A percentile compares a stretch with the other conserved stretches of the same genome.
phyloP scores from a whole-genome alignment of 2,329 filamentous ascomycete species.

The Nemania sp. region DNA sequence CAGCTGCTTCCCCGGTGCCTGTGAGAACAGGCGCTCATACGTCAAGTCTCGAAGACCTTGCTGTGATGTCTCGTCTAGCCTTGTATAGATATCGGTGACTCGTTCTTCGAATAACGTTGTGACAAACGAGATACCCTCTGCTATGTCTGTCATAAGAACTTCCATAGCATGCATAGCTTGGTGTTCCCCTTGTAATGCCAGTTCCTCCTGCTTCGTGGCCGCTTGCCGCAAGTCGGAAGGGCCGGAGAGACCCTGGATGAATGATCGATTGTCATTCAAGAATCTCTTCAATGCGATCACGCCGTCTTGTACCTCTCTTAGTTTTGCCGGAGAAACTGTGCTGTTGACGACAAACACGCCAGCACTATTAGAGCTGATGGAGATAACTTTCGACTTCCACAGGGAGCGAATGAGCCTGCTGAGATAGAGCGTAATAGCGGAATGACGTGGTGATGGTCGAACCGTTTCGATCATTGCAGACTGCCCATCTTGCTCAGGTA shows the following conservation, averaged over 20 bases:
- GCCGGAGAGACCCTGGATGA: conserved; percentile 93
- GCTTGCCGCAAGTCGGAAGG: conserved; percentile 81
- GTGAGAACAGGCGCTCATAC: conserved; percentile 86
- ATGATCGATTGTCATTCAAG: conserved; percentile 81
- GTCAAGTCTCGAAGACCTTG: conserved; percentile 76
- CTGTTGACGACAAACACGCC: conserved; percentile 68
- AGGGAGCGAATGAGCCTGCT: conserved; percentile 84
- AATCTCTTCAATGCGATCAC: conserved; percentile 80
- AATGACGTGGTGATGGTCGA: conserved; percentile 83
- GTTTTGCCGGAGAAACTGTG: conserved; percentile 67
- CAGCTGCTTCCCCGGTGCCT: conserved; percentile 77
- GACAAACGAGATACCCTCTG: conserved; percentile 96
- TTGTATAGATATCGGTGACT: conserved; percentile 81
- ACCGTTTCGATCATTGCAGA: conserved; percentile 79
- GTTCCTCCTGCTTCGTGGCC: conserved; percentile 83
- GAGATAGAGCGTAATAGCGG: conserved; percentile 86
- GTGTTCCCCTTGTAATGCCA: conserved; percentile 91
- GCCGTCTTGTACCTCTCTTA: conserved; percentile 78
- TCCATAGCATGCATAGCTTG: conserved; percentile 87
- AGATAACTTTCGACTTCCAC: conserved; percentile 81
- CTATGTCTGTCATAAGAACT: conserved; percentile 84
- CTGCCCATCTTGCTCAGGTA: conserved; percentile 77
- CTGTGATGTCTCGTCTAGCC: conserved; percentile 72
- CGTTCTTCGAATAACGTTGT: conserved; percentile 93
- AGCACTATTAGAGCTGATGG: conserved; percentile 53